Base-by-base conservation (phyloP, 139 green algal species). In the Deuterostichococcus epilithicus region DNA sequence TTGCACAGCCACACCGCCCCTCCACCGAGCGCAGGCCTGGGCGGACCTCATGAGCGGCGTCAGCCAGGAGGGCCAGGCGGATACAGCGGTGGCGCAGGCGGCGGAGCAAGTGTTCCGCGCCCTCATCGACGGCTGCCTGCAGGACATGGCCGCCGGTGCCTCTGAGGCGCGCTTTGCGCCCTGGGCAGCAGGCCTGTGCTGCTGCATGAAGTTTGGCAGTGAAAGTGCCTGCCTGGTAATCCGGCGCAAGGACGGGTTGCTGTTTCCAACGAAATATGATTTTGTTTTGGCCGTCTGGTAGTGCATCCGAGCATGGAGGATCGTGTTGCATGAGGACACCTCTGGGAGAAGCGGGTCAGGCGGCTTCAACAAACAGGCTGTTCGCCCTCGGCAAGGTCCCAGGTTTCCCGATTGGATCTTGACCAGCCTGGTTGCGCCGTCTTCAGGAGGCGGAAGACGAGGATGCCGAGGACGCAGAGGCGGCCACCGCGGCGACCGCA, bases 301-400 rank as follows among this genome's bases (percentile, higher is more conserved):
- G n/a, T n/a, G n/a, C n/a, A n/a, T n/a, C n/a, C n/a, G n/a, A n/a
- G n/a, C n/a, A n/a, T n/a, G n/a, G n/a, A n/a, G n/a, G n/a, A n/a
- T n/a, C n/a, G n/a, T n/a, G n/a, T n/a, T n/a, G n/a, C n/a, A n/a
- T n/a, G n/a, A n/a, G n/a, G n/a, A n/a, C n/a, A n/a, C n/a, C n/a
- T n/a, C n/a, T n/a, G 70, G 79, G 77, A 36, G 87, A 94, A 59
- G 91, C 88, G 59, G 82, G 86, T 6, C 76, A 92, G 66, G 87
- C 86, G 35, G 88, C 87, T 1, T 86, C 34, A 42, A 33, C 18
- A 34, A 23, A 3, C 26, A 22, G n/a, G n/a, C n/a, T n/a, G n/a
- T n/a, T n/a, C n/a, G n/a, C n/a, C n/a, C n/a, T n/a, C n/a, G n/a
- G n/a, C n/a, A n/a, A n/a, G n/a, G n/a, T n/a, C n/a, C n/a, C n/a